A percentile compares a stretch with the other conserved stretches of the same genome.
Conservation (phyloP, 2,329 filamentous ascomycete genomes). For the Sarocladium oryzae region DNA sequence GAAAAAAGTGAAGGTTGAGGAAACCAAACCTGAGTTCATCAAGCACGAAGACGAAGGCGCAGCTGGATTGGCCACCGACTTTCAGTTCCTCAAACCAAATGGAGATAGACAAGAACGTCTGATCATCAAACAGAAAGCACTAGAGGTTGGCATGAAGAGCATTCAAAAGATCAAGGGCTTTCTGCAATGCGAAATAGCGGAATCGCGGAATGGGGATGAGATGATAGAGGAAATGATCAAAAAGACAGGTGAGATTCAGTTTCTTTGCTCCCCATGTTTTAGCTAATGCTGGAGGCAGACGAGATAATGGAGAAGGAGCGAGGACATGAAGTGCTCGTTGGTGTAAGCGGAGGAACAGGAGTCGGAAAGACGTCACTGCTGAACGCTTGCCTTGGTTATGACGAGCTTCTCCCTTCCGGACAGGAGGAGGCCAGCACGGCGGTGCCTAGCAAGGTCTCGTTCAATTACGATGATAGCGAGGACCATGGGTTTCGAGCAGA, state of each 20-base stretch:
- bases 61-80: too few species aligned
- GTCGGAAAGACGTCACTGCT: conserved; percentile 9
- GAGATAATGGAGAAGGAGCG: not conserved
- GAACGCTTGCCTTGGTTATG: conserved; percentile 5
- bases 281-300: not conserved
- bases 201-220: not conserved
- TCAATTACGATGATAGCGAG: conserved; percentile 17
- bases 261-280: too few species aligned
- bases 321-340: not conserved
- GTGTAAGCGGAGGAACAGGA: conserved; percentile 2
- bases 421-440: conserved; percentile 24
- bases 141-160: not conserved
- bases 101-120: not conserved
- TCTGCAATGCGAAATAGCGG: not conserved
- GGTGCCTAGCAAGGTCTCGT: conserved; percentile 18
- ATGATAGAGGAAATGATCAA: not conserved
- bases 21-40: too few species aligned
- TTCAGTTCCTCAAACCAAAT: not conserved
- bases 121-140: not conserved
- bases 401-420: conserved; percentile 23
- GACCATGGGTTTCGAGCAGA: conserved; percentile 16
- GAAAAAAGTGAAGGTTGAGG: too few species aligned
- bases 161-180: not conserved
- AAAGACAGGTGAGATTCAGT: not conserved
- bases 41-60: too few species aligned